Evolutionary conservation across 78 protist species (phyloP), one percentile per base, ranked within the genome.

Genomic region (Tieghemostelium lacteum): DNA sequence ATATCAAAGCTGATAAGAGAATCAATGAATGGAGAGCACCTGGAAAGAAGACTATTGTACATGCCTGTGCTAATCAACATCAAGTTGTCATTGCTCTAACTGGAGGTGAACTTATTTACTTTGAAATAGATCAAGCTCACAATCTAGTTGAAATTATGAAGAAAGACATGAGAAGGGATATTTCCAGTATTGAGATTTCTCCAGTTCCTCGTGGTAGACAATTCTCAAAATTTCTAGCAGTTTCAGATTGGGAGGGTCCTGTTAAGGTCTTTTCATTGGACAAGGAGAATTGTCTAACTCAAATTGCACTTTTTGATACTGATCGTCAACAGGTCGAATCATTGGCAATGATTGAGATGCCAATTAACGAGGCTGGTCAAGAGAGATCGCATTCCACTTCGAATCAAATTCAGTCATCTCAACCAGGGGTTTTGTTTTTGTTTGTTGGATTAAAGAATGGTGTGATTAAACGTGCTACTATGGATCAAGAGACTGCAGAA

Each of bases 361-460:
- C 8, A 10, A 19, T 83, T 4, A 19, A 42, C 22, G 91, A 66
- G 33, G 61, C 62, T 16, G 91, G 72, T 29, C 22, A n/a, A 6
- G 71, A 72, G 5, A 3, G 7, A 2, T 26, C 19, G 2, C 87
- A 34, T 22, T 52, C 17, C 3, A 10, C 39, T n/a, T 22, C 20
- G 40, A 14, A 64, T 40, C 66, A 42, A 40, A 28, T 45, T 22
- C 66, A 33, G 33, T 34, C 39, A 40, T n/a, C 74, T 42, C n/a
- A 34, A 88, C 28, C 37, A 37, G 39, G 34, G 1, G 78, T 40
- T 33, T 31, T 95, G 33, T 92, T 73, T 65, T 75, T 98, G 33
- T 29, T 20, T 74, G 92, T 98, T 40, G 99, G 99, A 7, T 60
- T 97, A 34, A 24, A 17, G 37, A 98, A 98, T 86, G 99, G 99